Evolutionary conservation across 2,329 filamentous ascomycete genomes (phyloP).

Genomic region (Ceratocystis destructans): DNA sequence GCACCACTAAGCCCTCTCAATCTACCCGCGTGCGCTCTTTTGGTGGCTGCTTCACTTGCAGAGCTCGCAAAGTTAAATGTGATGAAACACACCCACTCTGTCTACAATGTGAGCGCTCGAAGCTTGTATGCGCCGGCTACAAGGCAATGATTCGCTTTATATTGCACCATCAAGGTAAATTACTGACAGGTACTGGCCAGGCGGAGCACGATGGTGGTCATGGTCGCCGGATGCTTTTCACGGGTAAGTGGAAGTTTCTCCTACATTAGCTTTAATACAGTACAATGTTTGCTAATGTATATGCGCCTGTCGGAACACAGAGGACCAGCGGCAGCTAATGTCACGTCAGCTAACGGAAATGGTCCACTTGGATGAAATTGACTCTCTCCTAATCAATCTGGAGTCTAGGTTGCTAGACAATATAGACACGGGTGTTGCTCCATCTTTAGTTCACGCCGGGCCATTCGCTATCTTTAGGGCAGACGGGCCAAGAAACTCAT

Average conservation of each 20-base stretch:
- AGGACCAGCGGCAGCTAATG: conserved; percentile 10
- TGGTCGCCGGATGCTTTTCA: conserved; percentile 16
- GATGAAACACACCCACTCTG: conserved; percentile 14
- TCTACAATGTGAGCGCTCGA: conserved; percentile 10
- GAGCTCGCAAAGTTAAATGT: conserved; percentile 18
- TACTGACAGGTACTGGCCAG: not conserved
- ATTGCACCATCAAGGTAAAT: not conserved
- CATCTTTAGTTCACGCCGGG: not conserved
- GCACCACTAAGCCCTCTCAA: not conserved
- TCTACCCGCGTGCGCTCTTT: conserved; percentile 13
- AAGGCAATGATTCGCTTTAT: conserved; percentile 17
- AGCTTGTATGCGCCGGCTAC: conserved; percentile 13
- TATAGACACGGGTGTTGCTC: not conserved
- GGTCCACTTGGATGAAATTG: not conserved
- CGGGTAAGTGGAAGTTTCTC: conserved; percentile 2
- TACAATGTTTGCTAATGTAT: not conserved
- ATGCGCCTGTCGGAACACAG: not conserved
- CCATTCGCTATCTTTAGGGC: conserved; percentile 13
- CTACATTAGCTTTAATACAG: not conserved
- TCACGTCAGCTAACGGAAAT: conserved; percentile 1
- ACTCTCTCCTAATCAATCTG: not conserved
- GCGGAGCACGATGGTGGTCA: conserved; percentile 10
- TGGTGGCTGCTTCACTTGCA: conserved; percentile 16
- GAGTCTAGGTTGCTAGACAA: not conserved
- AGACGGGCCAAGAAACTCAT: not conserved